These are phyloP conservation scores for Chaetomidium leptoderma DNA, from an alignment of 495 filamentous ascomycete genomes.

Conservation along the genomic window DNA sequence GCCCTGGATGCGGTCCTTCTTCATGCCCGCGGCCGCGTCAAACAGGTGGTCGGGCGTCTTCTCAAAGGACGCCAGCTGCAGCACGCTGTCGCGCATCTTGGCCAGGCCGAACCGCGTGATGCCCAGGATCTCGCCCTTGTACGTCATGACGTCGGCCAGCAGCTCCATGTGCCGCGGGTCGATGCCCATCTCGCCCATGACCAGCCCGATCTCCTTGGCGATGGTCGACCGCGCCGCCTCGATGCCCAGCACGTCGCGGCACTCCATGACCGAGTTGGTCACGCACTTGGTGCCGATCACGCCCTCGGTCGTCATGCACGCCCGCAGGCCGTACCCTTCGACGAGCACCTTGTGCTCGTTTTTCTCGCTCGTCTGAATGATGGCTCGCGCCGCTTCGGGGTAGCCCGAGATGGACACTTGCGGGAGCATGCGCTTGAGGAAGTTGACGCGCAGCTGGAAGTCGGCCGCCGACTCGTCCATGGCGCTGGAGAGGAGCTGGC, in stretches of 20 bases:
- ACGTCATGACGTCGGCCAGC: conserved; percentile 98
- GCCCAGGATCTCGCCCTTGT: conserved; percentile 94
- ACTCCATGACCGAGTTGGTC: conserved; percentile 90
- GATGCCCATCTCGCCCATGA: conserved; percentile 92
- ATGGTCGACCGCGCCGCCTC: conserved; percentile 88
- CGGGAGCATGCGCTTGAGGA: conserved; percentile 76
- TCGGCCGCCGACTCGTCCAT: conserved; percentile 55
- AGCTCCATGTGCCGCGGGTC: conserved; percentile 98
- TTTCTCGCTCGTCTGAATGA: conserved; percentile 64
- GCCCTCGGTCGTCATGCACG: conserved; percentile 88
- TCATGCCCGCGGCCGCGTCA: conserved; percentile 86
- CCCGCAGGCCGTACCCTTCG: conserved; percentile 85
- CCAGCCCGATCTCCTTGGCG: conserved; percentile 68
- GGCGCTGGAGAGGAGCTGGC: conserved; percentile 21
- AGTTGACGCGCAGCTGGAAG: conserved; percentile 73
- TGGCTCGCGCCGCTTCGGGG: conserved; percentile 76
- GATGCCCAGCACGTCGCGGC: conserved; percentile 87
- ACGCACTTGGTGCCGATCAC: conserved; percentile 66
- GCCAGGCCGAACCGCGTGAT: conserved; percentile 94
- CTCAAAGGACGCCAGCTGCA: conserved; percentile 95
- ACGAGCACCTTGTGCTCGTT: conserved; percentile 72
- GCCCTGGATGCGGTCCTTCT: conserved; percentile 82
- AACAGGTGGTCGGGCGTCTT: conserved; percentile 98
- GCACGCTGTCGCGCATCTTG: conserved; percentile 93
- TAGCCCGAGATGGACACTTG: conserved; percentile 80